These are phyloP conservation scores for Plasmodium fragile DNA, from an alignment of 169 alveolate species.

Conservation along the genomic window DNA sequence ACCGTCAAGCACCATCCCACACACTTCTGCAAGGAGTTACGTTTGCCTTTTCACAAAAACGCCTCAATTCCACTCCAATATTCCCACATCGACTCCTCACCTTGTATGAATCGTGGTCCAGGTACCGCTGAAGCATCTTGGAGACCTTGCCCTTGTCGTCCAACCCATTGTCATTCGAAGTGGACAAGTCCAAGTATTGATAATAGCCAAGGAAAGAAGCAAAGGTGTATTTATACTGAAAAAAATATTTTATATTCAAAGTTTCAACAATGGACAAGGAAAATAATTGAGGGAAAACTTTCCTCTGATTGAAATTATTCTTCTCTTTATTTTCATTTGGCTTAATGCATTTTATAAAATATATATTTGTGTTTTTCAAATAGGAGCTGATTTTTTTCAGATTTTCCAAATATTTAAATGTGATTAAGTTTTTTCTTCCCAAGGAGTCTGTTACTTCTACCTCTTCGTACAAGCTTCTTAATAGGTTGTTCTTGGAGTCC, in stretches of 20 bases:
- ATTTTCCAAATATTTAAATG: slow-evolving; percentile 67
- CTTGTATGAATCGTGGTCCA: slow-evolving; percentile 36
- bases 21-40: not conserved
- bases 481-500: slow-evolving; percentile 38
- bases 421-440: slow-evolving; percentile 55
- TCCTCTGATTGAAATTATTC: slow-evolving; percentile 33
- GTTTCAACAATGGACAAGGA: slow-evolving; percentile 76
- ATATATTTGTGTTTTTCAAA: slow-evolving; percentile 55
- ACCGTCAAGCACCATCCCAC: not conserved
- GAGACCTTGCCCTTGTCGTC: slow-evolving; percentile 52
- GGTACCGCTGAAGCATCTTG: slow-evolving; percentile 6
- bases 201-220: slow-evolving; percentile 46
- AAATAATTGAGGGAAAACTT: slow-evolving; percentile 62
- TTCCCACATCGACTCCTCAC: not conserved
- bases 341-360: slow-evolving; percentile 69
- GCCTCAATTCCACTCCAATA: not conserved
- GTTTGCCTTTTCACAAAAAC: not conserved
- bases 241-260: slow-evolving; percentile 44
- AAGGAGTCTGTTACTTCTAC: slow-evolving; percentile 43
- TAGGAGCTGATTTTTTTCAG: slow-evolving; percentile 46
- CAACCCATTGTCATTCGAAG: slow-evolving; percentile 12
- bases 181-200: slow-evolving; percentile 28
- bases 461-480: slow-evolving; percentile 32
- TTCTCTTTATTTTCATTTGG: slow-evolving; percentile 73
- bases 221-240: slow-evolving; percentile 62